Evolutionary conservation across 495 filamentous ascomycete genomes (phyloP), one percentile per base, ranked within the genome.

Genomic region (Podospora anserina): DNA sequence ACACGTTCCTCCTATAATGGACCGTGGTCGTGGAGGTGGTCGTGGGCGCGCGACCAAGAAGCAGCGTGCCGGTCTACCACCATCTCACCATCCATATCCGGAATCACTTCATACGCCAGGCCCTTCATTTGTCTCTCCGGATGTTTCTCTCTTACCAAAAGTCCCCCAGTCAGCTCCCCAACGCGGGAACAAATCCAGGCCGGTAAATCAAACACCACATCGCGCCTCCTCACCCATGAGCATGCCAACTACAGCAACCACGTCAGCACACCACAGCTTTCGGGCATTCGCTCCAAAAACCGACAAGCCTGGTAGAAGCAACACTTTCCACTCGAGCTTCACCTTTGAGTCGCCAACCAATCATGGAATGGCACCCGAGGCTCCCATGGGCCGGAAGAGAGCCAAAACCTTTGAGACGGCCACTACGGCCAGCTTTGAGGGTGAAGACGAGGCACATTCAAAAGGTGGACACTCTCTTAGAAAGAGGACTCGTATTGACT

Each of bases 381-480:
- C 19, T 19, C 59, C 44, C 5, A 62, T 67, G 15, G 66, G 70
- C 7, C 73, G 72, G 32, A 76, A 81, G 76, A 72, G 80, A 69
- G 70, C 75, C 19, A 78, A 77, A 61, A 78, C 77, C 61, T 75
- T 80, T 61, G 77, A 79, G 64, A 64, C 68, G 15, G 67, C 77
- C 4, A 70, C 73, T 23, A 67, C 77, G 4, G 68, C 73, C 26
- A 72, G 72, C n/a, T 69, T 64, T 34, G 69, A 61, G 54, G 69
- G 61, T 15, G 75, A 77, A 13, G 75, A 75, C 30, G 80, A 83
- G 39, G 79, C 75, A 54, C 68, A 72, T 62, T 76, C 78, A 30
- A 82, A 76, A 64, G 82, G 82, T 44, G 82, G 82, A n/a, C 82
- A 82, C 68, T 82, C 80, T 0, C 75, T 85, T 5, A 73, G 82